Evolutionary conservation across 257 asterid species (phyloP), one percentile per base, ranked within the genome.

Genomic region (Salvia hispanica): DNA sequence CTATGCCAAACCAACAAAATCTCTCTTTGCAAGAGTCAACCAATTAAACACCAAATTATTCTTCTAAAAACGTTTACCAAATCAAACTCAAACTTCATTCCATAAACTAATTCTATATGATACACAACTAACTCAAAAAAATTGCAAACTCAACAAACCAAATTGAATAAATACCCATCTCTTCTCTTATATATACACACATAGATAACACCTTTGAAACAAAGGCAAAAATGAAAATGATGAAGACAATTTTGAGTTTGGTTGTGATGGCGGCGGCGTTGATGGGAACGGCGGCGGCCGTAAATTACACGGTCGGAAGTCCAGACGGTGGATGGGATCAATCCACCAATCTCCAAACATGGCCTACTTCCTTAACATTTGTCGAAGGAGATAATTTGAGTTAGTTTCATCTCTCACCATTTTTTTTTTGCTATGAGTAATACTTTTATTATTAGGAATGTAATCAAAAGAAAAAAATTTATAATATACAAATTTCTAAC

Each of bases 251-350:
- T 9, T 47, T 69, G 43, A 66, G 80, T 43, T 52, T 83, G 57
- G 76, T 33, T 58, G 56, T 75, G 0, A 7, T 68, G 55, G 74
- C 69, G 61, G 43, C 78, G 62, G 40, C 73, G 71, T 48, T 73
- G 14, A 4, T 79, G 34, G 67, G 74, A 10, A 37, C 67, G 65
- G 84, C 75, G 21, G 65, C 59, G 79, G 95, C 92, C 16, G 80
- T 80, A 62, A 72, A 76, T 65, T 80, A 83, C 77, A 74, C 81
- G 0, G 92, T 85, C 15, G 96, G 96, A 76, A 81, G 69, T 21
- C 74, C 86, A 45, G 36, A 43, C 31, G 92, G 86, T 34, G 87
- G 88, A 14, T 87, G 96, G 95, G 85, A 82, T 33, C 85, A 74
- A 51, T 6, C 71, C 47, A 77, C 79, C 1, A 60, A 83, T 55